A percentile compares a stretch with the other conserved stretches of the same genome.
These are phyloP conservation scores for Inga oerstediana DNA, from an alignment of 306 rosid species.

Conservation along the genomic window DNA sequence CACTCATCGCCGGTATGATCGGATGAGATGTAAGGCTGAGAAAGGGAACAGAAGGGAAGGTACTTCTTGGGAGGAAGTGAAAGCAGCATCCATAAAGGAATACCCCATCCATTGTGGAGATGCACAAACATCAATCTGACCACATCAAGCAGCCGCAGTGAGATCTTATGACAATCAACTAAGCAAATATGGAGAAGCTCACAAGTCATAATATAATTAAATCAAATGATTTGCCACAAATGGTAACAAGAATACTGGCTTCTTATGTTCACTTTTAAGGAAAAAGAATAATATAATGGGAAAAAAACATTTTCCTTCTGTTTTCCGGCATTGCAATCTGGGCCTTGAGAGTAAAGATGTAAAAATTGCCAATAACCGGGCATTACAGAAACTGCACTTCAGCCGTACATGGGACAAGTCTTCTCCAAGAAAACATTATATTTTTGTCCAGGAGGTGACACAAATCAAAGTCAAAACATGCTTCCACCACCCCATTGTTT, in stretches of 20 bases:
- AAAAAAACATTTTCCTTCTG: too few relatives aligned
- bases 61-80: background rate
- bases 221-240: background rate
- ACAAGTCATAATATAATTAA: background rate
- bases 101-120: background rate
- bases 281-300: background rate
- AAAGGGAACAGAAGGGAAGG: background rate
- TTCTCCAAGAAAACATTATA: background rate
- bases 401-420: background rate
- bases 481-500: constrained; percentile 2
- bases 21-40: background rate
- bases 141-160: background rate
- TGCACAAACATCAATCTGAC: background rate
- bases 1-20: too few relatives aligned
- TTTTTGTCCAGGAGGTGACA: background rate
- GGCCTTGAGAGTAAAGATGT: background rate
- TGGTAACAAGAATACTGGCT: background rate
- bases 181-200: background rate
- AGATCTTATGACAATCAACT: background rate
- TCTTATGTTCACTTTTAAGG: background rate
- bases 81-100: too few relatives aligned
- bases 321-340: background rate
- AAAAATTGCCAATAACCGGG: background rate
- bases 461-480: background rate
- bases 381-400: background rate